Percentiles rank a stretch among this genome's conserved stretches.
phyloP scores from a whole-genome alignment of 2,329 filamentous ascomycete genomes.

The Claviceps maximensis region DNA sequence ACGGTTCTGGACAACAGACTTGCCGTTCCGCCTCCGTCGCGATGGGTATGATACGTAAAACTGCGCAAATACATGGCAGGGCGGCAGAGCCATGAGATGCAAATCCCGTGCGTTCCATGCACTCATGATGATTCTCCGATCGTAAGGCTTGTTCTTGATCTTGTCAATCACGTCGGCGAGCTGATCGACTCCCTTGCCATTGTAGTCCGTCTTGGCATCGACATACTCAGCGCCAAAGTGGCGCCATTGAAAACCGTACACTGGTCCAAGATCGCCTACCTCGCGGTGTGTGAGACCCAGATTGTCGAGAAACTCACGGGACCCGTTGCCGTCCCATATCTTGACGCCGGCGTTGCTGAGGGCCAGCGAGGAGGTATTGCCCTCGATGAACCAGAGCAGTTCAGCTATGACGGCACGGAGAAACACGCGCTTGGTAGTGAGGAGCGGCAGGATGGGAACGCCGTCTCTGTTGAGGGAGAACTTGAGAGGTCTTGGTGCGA shows the following conservation, averaged over 20 bases:
- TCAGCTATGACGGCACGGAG: conserved; percentile 79
- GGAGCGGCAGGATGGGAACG: conserved; percentile 65
- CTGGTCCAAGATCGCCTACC: conserved; percentile 81
- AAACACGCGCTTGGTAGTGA: conserved; percentile 97
- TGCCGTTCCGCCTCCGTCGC: conserved; percentile 6
- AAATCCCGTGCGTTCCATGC: conserved; percentile 91
- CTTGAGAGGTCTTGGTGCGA: conserved; percentile 74
- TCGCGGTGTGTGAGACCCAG: conserved; percentile 70
- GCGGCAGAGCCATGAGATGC: conserved; percentile 78
- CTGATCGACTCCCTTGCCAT: conserved; percentile 83
- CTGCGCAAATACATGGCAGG: conserved; percentile 96
- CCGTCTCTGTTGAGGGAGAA: conserved; percentile 61
- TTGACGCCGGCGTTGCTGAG: conserved; percentile 73
- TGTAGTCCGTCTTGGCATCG: conserved; percentile 68
- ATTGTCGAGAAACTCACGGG: conserved; percentile 75
- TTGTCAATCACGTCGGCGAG: conserved; percentile 82
- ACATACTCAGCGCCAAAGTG: conserved; percentile 91
- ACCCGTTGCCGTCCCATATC: conserved; percentile 98
- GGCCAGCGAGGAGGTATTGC: conserved; percentile 64
- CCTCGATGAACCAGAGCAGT: conserved; percentile 89
- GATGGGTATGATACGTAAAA: conserved; percentile 75
- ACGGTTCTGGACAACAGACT: neutral
- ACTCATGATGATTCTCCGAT: conserved; percentile 76
- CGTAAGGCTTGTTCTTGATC: conserved; percentile 70
- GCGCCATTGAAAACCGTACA: conserved; percentile 98